These are phyloP conservation scores for Schizophyllum amplum DNA, from an alignment of 1,284 basidiomycete genomes.

Conservation along the genomic window DNA sequence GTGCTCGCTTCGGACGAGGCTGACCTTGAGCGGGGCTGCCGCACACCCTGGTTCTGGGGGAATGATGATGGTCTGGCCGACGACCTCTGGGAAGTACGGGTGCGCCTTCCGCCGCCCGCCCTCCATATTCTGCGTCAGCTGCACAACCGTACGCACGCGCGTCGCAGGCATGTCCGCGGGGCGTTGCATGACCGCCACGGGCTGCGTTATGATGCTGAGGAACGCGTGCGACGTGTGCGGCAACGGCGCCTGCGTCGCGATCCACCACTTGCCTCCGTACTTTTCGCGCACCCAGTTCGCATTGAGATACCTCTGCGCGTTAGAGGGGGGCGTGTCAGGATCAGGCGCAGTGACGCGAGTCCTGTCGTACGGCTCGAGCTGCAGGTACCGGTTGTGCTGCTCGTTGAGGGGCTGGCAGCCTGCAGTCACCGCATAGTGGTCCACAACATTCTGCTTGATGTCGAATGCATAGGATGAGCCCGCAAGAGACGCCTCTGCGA, in stretches of 20 bases:
- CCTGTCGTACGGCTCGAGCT: conserved; percentile 73
- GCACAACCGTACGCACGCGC: conserved; percentile 66
- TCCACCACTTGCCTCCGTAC: conserved; percentile 70
- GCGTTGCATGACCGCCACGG: conserved; percentile 22
- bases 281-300: conserved; percentile 77
- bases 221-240: conserved; percentile 64
- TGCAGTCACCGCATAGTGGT: conserved; percentile 48
- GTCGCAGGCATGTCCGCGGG: conserved; percentile 18
- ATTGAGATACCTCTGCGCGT: conserved; percentile 54
- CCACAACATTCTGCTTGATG: conserved; percentile 9
- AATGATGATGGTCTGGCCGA: conserved; percentile 48
- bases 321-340: conserved; percentile 5
- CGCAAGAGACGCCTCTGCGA: neutral
- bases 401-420: conserved; percentile 38
- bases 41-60: conserved; percentile 33
- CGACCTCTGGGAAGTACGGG: conserved; percentile 57
- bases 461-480: neutral
- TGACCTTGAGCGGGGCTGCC: conserved; percentile 42
- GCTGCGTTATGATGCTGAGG: conserved; percentile 56
- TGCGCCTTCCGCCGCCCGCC: conserved; percentile 62
- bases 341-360: conserved; percentile 52
- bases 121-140: conserved; percentile 67
- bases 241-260: conserved; percentile 77
- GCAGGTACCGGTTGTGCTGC: conserved; percentile 58
- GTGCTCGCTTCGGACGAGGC: conserved; percentile 34